These are phyloP conservation scores for Houttuynia cordata DNA, from an alignment of 164 flowering plant species.

Conservation along the genomic window DNA sequence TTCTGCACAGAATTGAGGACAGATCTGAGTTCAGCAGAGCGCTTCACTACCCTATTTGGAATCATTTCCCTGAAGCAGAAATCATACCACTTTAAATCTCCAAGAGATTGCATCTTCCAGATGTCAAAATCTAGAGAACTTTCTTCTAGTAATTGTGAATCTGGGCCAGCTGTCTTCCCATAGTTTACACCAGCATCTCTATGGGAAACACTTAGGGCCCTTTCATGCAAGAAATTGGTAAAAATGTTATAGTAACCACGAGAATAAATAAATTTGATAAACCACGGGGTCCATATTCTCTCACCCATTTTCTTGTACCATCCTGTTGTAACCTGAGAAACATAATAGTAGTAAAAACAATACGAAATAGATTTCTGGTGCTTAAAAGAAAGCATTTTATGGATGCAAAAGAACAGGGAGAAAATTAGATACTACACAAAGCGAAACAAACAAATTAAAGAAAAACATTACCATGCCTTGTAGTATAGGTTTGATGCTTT, in stretches of 20 bases:
- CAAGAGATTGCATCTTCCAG: constrained; percentile 42
- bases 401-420: too few species aligned
- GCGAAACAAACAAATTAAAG: not conserved
- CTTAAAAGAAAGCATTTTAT: too few species aligned
- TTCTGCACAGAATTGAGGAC: constrained; percentile 49
- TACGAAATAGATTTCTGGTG: not conserved
- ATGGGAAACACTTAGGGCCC: constrained; percentile 61
- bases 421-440: not conserved
- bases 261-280: constrained; percentile 79
- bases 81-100: constrained; percentile 77
- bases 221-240: constrained; percentile 60
- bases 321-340: constrained; percentile 75
- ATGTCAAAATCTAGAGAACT: constrained; percentile 35
- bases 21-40: constrained; percentile 36
- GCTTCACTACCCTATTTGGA: constrained; percentile 46
- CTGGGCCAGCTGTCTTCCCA: constrained; percentile 94
- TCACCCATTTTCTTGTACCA: constrained; percentile 97
- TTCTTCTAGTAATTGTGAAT: constrained; percentile 54
- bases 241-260: constrained; percentile 83
- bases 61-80: constrained; percentile 77
- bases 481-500: constrained; percentile 64
- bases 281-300: constrained; percentile 99
- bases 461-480: constrained; percentile 67
- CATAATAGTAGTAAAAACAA: not conserved
- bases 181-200: constrained; percentile 95